Base-by-base conservation (phyloP, 164 flowering plant genomes). In the Liquidambar formosana region DNA sequence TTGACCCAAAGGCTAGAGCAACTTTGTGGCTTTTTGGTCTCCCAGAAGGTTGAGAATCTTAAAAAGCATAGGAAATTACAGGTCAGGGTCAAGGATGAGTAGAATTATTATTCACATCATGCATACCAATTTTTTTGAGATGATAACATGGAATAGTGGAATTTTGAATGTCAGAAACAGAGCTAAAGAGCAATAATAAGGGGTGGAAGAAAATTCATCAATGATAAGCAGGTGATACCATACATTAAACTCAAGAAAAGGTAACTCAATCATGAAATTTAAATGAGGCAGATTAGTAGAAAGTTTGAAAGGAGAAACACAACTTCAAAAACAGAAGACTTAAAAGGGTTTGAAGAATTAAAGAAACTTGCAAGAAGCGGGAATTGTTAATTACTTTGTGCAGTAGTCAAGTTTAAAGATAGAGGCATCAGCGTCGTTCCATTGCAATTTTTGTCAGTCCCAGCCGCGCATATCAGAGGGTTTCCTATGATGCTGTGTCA, bases 1-100 rank as follows among this genome's bases (percentile, higher is more conserved):
- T 92, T 58, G 85, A 67, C 9, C 93, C 97, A 46, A 92, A 73
- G 26, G 94, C 97, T 56, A 94, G 74, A 10, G 94, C 96, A 58
- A 90, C 43, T 73, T 81, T 91, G 74, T 86, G 93, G 57, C 82
- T 81, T 74, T 71, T 88, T 0, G 74, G 78, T 64, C 65, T 78
- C 65, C 73, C 78, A 26, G 78, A 67, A 71, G 92, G 77, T 79
- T 67, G 78, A 71, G 77, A 28, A 53, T 71, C 98, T 92, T 66
- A 27, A 67, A 33, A 65, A 46, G 22, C 64, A 70, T 15, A 23
- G 59, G 27, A 38, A 64, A 49, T 15, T 13, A 13, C 57, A 67
- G 18, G 63, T 60, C 33, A 33, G 63, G 19, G 45, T 28, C 3
- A 38, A 16, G 21, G 10, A 16, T 52, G 10, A 44, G 27, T 25